phyloP scores from a whole-genome alignment of 495 filamentous ascomycete species.

The Aspergillus diversus region DNA sequence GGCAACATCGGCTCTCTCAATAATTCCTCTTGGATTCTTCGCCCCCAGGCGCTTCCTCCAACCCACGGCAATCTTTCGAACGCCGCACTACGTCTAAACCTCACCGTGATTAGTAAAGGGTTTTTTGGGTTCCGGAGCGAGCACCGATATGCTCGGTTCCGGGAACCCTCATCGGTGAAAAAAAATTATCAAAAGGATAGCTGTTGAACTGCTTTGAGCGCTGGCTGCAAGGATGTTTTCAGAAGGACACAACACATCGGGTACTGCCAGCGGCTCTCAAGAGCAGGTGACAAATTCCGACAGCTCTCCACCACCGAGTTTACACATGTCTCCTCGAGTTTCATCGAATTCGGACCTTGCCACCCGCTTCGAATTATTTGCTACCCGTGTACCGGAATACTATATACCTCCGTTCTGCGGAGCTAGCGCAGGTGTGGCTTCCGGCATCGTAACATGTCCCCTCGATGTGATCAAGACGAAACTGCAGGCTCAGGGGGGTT shows the following conservation, averaged over 20 bases:
- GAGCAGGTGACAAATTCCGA: constrained; percentile 31
- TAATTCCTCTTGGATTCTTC: constrained; percentile 22
- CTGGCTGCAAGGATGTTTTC: constrained; percentile 47
- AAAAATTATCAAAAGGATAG: constrained; percentile 39
- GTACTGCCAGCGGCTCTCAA: constrained; percentile 35
- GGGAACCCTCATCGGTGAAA: constrained; percentile 46
- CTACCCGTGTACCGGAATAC: constrained; percentile 52
- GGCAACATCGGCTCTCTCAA: constrained; percentile 37
- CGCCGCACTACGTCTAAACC: constrained; percentile 3
- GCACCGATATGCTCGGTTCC: constrained; percentile 54
- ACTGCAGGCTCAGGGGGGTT: constrained; percentile 90
- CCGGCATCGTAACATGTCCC: constrained; percentile 93
- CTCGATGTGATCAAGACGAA: constrained; percentile 99
- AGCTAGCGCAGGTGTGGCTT: constrained; percentile 84
- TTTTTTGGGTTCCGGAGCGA: constrained; percentile 49
- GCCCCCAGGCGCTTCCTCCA: constrained; percentile 12
- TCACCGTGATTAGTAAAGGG: constrained; percentile 26
- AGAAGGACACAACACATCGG: constrained; percentile 37
- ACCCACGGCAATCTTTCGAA: constrained; percentile 5
- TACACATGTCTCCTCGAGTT: constrained; percentile 26
- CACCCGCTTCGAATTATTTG: constrained; percentile 59
- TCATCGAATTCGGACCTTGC: constrained; percentile 40
- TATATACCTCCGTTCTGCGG: constrained; percentile 73
- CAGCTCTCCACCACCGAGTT: constrained; percentile 24
- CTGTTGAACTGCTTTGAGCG: constrained; percentile 39